A percentile compares a stretch with the other conserved stretches of the same genome.
phyloP scores from a whole-genome alignment of 441 rosid species.

The Mallotus repandus region DNA sequence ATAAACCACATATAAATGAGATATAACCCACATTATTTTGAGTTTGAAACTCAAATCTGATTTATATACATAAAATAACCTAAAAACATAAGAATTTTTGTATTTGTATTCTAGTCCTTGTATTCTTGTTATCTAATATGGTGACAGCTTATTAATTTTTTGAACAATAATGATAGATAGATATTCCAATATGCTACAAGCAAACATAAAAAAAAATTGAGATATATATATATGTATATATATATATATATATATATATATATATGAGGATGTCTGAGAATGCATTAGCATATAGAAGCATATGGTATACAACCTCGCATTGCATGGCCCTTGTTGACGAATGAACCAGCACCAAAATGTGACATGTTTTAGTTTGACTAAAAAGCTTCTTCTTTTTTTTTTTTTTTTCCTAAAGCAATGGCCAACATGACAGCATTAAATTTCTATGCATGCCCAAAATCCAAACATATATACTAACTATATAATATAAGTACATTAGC shows the following conservation, averaged over 20 bases:
- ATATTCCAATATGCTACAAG: too few relatives aligned
- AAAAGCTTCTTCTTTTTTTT: too few relatives aligned
- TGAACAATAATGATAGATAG: too few relatives aligned
- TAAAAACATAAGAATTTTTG: too few relatives aligned
- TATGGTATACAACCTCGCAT: not conserved
- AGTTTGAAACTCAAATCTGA: too few relatives aligned
- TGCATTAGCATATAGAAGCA: not conserved
- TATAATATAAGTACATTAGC: too few relatives aligned
- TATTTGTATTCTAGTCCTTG: too few relatives aligned
- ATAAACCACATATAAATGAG: too few relatives aligned
- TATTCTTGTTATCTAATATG: not conserved
- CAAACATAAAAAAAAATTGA: too few relatives aligned
- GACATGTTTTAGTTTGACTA: conserved; percentile 2
- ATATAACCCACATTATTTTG: too few relatives aligned
- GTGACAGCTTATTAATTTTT: not conserved
- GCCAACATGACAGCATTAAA: conserved; percentile 2
- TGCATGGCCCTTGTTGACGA: conserved; percentile 3
- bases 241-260: not conserved
- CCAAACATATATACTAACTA: not conserved
- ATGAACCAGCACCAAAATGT: conserved; percentile 14
- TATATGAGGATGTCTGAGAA: conserved; percentile 1
- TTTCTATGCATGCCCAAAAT: not conserved
- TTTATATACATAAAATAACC: too few relatives aligned
- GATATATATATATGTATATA: too few relatives aligned
- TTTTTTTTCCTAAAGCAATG: not conserved